Conservation (phyloP, 2,329 filamentous ascomycete genomes). For the Trichoderma oligosporum region DNA sequence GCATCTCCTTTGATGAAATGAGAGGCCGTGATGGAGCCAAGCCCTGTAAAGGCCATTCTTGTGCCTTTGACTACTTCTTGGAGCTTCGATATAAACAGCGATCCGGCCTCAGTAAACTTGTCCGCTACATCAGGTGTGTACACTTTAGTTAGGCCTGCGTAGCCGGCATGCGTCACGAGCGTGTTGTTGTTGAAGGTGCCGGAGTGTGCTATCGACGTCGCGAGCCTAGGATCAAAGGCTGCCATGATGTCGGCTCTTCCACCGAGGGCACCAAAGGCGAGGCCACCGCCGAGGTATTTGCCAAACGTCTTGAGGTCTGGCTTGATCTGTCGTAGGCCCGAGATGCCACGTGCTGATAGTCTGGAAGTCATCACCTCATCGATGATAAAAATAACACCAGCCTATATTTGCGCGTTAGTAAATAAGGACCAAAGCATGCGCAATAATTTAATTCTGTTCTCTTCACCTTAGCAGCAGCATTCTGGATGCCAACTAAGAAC, state of each 20-base stretch:
- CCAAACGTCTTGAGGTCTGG: slow-evolving; percentile 63
- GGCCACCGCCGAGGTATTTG: slow-evolving; percentile 64
- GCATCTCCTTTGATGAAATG: slow-evolving; percentile 35
- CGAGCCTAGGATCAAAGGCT: slow-evolving; percentile 48
- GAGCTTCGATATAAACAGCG: slow-evolving; percentile 30
- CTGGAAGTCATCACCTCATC: slow-evolving; percentile 71
- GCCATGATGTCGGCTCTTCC: slow-evolving; percentile 57
- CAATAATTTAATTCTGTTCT: neutral
- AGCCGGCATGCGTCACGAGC: slow-evolving; percentile 55
- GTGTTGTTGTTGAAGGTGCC: slow-evolving; percentile 68
- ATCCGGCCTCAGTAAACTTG: slow-evolving; percentile 32
- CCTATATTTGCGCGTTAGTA: slow-evolving; percentile 24
- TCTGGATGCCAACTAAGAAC: slow-evolving; percentile 52
- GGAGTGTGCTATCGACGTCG: slow-evolving; percentile 47
- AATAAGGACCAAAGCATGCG: neutral
- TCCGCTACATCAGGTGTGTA: slow-evolving; percentile 34
- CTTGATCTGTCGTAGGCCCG: slow-evolving; percentile 39
- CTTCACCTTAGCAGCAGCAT: slow-evolving; percentile 39
- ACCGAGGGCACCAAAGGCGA: slow-evolving; percentile 65
- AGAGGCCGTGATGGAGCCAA: slow-evolving; percentile 36
- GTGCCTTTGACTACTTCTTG: slow-evolving; percentile 34
- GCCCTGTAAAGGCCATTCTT: slow-evolving; percentile 37
- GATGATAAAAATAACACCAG: slow-evolving; percentile 58
- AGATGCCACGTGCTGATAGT: slow-evolving; percentile 48
- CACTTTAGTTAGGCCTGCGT: slow-evolving; percentile 36